Evolutionary conservation across 139 green algal species (phyloP).

Genomic region (Trebouxia sp.): DNA sequence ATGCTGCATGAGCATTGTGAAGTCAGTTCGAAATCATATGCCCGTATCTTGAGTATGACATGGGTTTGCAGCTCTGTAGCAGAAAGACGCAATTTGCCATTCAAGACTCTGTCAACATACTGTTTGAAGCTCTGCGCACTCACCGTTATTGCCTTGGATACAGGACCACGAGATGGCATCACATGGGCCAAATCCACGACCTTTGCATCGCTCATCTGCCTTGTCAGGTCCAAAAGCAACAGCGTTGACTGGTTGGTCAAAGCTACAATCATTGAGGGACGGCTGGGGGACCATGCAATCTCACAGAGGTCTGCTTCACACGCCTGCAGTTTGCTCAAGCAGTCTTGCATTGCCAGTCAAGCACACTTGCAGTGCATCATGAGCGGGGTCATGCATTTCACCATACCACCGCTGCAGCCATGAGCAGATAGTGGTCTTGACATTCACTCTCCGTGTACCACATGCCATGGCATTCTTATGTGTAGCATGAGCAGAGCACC

Average conservation of each 20-base stretch:
- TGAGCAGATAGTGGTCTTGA: too few species aligned
- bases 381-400: background rate
- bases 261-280: background rate
- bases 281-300: background rate
- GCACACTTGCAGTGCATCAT: background rate
- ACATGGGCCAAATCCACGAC: background rate
- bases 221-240: background rate
- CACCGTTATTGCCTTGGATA: background rate
- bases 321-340: background rate
- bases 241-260: background rate
- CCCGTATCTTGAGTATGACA: too few species aligned
- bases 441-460: too few species aligned
- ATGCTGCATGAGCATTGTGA: too few species aligned
- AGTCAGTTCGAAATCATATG: too few species aligned
- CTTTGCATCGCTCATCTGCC: background rate
- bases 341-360: background rate
- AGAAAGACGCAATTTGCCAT: too few species aligned
- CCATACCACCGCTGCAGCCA: too few species aligned
- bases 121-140: background rate
- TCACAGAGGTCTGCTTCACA: background rate
- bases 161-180: background rate
- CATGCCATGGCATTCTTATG: too few species aligned
- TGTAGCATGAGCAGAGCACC: too few species aligned
- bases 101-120: background rate
- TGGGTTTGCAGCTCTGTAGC: too few species aligned